Percentiles rank a stretch among this genome's conserved stretches.
phyloP scores from a whole-genome alignment of 2,329 filamentous ascomycete genomes.

The Orbilia oligospora region DNA sequence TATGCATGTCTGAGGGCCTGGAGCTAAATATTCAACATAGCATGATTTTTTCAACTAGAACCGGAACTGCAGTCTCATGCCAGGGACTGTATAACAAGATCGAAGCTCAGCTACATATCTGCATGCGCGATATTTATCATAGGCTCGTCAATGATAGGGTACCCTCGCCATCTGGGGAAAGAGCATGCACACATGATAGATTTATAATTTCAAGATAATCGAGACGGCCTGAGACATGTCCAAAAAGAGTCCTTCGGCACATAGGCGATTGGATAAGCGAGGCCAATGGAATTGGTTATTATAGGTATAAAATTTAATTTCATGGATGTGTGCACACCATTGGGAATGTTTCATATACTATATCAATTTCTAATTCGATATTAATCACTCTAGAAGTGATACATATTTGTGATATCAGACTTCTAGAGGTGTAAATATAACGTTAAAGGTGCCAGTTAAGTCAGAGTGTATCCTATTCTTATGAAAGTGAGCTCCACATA shows the following conservation, averaged over 20 bases:
- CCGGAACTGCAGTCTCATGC: constrained; percentile 15
- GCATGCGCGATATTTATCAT: constrained; percentile 23
- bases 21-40: neutral
- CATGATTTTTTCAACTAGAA: constrained; percentile 3
- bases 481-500: neutral
- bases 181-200: constrained; percentile 23
- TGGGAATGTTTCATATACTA: constrained; percentile 6
- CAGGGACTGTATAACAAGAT: constrained; percentile 6
- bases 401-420: constrained; percentile 6
- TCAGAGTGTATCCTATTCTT: neutral
- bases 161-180: neutral
- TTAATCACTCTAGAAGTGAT: neutral
- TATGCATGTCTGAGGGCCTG: neutral
- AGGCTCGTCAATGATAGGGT: constrained; percentile 10
- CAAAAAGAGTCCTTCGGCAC: constrained; percentile 12
- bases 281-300: constrained; percentile 1
- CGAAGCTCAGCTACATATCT: constrained; percentile 19
- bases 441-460: neutral
- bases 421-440: neutral
- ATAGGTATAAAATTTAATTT: neutral
- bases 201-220: constrained; percentile 30
- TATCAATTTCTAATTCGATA: neutral
- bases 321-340: neutral
- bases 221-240: constrained; percentile 27
- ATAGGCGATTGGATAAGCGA: constrained; percentile 31